phyloP scores from a whole-genome alignment of 2,329 filamentous ascomycete species.

The Talaromyces albobiverticillius region DNA sequence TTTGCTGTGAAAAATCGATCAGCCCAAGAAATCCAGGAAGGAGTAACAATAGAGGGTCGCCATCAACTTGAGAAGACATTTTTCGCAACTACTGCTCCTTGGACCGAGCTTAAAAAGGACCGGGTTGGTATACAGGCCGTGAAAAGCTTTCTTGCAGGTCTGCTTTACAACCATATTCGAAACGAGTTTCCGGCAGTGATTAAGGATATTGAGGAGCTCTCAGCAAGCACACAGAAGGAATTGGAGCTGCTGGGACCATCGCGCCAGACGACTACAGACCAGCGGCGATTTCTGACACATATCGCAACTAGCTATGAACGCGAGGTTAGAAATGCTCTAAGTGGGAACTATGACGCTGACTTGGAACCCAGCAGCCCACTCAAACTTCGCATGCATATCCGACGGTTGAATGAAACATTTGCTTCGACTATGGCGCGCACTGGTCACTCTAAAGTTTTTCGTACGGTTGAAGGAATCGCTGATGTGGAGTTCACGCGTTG shows the following conservation, averaged over 20 bases:
- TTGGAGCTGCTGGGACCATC: slow-evolving; percentile 18
- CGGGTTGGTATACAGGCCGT: slow-evolving; percentile 19
- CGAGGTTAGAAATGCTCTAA: slow-evolving; percentile 16
- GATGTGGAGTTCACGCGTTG: slow-evolving; percentile 14
- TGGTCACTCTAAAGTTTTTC: slow-evolving; percentile 17
- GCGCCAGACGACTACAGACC: slow-evolving; percentile 16
- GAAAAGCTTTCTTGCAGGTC: slow-evolving; percentile 18
- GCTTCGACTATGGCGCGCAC: slow-evolving; percentile 3
- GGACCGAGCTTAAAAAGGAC: slow-evolving; percentile 18
- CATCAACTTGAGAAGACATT: slow-evolving; percentile 16
- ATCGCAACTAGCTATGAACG: slow-evolving; percentile 16
- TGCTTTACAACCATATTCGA: slow-evolving; percentile 12
- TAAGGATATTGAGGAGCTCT: slow-evolving; percentile 8
- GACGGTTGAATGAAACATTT: slow-evolving; percentile 17
- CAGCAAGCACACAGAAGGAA: not conserved
- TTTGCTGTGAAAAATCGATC: slow-evolving; percentile 13
- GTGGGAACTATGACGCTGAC: slow-evolving; percentile 15
- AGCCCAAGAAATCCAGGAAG: slow-evolving; percentile 8
- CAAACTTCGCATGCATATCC: slow-evolving; percentile 20
- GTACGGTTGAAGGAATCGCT: not conserved
- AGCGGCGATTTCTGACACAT: slow-evolving; percentile 19
- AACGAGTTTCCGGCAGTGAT: slow-evolving; percentile 7
- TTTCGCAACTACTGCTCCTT: slow-evolving; percentile 16
- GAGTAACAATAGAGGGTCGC: slow-evolving; percentile 25
- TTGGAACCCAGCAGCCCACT: slow-evolving; percentile 12